phyloP scores from a whole-genome alignment of 352 stramenopile species.

The Albugo laibachii region DNA sequence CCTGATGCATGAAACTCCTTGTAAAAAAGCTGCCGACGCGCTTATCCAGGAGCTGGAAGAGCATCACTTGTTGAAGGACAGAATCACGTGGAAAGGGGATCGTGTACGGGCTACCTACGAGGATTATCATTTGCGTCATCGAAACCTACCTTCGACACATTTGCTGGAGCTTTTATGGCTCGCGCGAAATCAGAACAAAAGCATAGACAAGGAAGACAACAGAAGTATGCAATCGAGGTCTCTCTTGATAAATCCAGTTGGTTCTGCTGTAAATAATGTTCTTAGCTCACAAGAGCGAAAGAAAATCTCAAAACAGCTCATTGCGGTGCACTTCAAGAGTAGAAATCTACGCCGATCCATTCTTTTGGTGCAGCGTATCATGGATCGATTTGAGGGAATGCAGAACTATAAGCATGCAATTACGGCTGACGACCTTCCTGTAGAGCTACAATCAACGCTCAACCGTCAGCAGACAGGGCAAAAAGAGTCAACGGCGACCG shows the following conservation, averaged over 20 bases:
- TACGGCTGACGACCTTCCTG: slow-evolving; percentile 29
- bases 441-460: slow-evolving; percentile 17
- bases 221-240: too few relatives aligned
- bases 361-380: slow-evolving; percentile 16
- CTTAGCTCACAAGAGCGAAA: slow-evolving; percentile 18
- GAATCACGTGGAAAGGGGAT: slow-evolving; percentile 44
- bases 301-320: slow-evolving; percentile 31
- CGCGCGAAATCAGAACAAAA: too few relatives aligned
- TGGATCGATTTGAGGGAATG: too few relatives aligned
- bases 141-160: slow-evolving; percentile 38
- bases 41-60: slow-evolving; percentile 46
- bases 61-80: slow-evolving; percentile 27
- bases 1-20: slow-evolving; percentile 41
- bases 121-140: slow-evolving; percentile 55
- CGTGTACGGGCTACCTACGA: slow-evolving; percentile 31
- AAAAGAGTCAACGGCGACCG: slow-evolving; percentile 16
- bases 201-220: too few relatives aligned
- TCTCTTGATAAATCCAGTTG: too few relatives aligned
- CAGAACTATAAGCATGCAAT: slow-evolving; percentile 24
- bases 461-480: slow-evolving; percentile 8
- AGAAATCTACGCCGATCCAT: too few relatives aligned
- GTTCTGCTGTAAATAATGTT: slow-evolving; percentile 29
- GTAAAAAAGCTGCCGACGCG: slow-evolving; percentile 30
- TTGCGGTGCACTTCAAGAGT: slow-evolving; percentile 16
- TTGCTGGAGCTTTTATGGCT: slow-evolving; percentile 26